A percentile compares a stretch with the other conserved stretches of the same genome.
Evolutionary conservation across 2,329 filamentous ascomycete species (phyloP).

Genomic region (Colletotrichum lentis): DNA sequence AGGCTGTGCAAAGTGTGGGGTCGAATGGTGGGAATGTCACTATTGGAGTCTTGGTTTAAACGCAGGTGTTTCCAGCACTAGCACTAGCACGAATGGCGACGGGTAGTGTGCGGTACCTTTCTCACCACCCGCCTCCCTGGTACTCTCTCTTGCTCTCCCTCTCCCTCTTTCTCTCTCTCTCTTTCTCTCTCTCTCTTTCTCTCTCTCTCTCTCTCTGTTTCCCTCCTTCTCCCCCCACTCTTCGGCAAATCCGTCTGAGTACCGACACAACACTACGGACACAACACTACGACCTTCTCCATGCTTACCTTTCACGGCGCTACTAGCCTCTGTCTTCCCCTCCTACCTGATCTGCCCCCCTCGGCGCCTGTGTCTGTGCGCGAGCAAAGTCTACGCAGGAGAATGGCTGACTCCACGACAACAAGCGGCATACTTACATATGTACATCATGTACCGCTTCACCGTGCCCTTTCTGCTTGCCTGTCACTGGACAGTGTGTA

Average conservation of each 20-base stretch:
- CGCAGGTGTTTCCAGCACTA: conserved; percentile 27
- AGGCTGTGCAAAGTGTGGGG: conserved; percentile 39
- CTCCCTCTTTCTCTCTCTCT: neutral
- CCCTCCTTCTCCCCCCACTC: neutral
- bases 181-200: too few species aligned
- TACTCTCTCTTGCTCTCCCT: neutral
- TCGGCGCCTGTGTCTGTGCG: conserved; percentile 3
- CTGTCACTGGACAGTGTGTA: conserved; percentile 13
- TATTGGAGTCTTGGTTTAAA: conserved; percentile 30
- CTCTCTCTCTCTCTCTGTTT: neutral
- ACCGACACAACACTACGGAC: too few species aligned
- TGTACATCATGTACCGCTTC: neutral
- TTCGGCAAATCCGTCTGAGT: too few species aligned
- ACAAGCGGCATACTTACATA: neutral
- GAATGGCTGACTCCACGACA: neutral
- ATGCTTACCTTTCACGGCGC: neutral
- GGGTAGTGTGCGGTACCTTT: neutral
- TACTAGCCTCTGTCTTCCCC: neutral
- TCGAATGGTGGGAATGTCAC: conserved; percentile 36
- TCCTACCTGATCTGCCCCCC: neutral
- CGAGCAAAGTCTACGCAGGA: neutral
- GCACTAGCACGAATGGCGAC: conserved; percentile 22
- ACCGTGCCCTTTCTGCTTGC: conserved; percentile 8
- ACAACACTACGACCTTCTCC: conserved; percentile 5
- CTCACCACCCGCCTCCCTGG: neutral